Conservation (phyloP, 2,329 filamentous ascomycete genomes). For the Nemania sp. region DNA sequence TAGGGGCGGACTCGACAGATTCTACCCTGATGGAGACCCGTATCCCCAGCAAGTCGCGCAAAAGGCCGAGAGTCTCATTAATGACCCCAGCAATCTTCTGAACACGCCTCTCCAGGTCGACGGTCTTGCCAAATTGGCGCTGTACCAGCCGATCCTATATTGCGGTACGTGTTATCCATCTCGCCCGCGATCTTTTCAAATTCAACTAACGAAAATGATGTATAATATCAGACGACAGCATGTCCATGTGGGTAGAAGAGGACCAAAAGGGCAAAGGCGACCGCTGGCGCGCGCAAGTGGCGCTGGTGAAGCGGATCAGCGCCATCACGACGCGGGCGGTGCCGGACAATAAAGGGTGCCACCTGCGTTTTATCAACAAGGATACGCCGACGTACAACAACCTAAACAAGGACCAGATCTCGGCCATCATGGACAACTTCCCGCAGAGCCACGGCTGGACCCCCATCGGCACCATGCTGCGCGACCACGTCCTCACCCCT, state of each 20-base stretch:
- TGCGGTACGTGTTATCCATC: constrained; percentile 16
- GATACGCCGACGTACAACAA: constrained; percentile 15
- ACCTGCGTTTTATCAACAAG: constrained; percentile 26
- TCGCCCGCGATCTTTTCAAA: not conserved
- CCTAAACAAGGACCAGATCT: constrained; percentile 15
- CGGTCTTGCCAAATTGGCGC: constrained; percentile 19
- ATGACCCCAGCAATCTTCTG: constrained; percentile 20
- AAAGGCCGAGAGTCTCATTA: constrained; percentile 17
- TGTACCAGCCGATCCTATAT: constrained; percentile 25
- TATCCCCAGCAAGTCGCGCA: constrained; percentile 25
- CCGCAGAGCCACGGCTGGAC: constrained; percentile 12
- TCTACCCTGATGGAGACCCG: constrained; percentile 20
- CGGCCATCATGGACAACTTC: constrained; percentile 5
- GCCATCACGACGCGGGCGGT: constrained; percentile 16
- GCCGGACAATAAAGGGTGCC: constrained; percentile 17
- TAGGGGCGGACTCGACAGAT: constrained; percentile 18
- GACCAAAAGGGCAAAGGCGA: constrained; percentile 16
- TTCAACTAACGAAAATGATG: not conserved
- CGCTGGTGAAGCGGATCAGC: constrained; percentile 23
- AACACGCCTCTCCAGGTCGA: constrained; percentile 21
- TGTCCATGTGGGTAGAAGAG: constrained; percentile 24
- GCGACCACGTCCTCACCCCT: constrained; percentile 17
- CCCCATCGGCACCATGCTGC: constrained; percentile 22
- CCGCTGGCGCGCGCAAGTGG: constrained; percentile 17
- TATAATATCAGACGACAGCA: constrained; percentile 24